These are phyloP conservation scores for Podaxis rugospora DNA, from an alignment of 768 basidiomycete genomes.

Conservation along the genomic window DNA sequence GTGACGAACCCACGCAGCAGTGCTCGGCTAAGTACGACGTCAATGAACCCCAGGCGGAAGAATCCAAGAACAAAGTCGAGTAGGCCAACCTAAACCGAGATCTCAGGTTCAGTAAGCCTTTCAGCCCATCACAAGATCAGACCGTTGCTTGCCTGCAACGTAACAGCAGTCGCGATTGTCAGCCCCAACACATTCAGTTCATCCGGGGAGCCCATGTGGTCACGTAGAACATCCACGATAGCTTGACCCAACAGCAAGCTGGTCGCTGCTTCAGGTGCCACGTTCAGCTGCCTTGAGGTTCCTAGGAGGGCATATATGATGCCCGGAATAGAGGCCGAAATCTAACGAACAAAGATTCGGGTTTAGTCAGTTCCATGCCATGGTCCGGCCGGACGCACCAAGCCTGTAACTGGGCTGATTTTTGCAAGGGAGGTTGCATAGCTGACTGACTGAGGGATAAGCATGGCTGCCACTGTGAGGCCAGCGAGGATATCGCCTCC, in stretches of 20 bases:
- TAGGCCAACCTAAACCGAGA: slow-evolving; percentile 60
- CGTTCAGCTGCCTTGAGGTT: slow-evolving; percentile 75
- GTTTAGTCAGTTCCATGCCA: background rate
- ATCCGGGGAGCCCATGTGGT: slow-evolving; percentile 33
- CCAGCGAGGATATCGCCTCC: slow-evolving; percentile 75
- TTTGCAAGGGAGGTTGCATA: slow-evolving; percentile 88
- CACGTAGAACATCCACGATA: slow-evolving; percentile 61
- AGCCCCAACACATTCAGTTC: slow-evolving; percentile 53
- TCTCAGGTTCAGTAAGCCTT: background rate
- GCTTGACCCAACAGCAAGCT: slow-evolving; percentile 87
- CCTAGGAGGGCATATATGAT: slow-evolving; percentile 91
- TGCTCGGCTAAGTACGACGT: slow-evolving; percentile 88
- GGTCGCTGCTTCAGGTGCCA: slow-evolving; percentile 86
- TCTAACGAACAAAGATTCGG: slow-evolving; percentile 36
- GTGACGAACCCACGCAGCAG: slow-evolving; percentile 84
- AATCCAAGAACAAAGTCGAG: slow-evolving; percentile 85
- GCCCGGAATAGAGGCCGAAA: slow-evolving; percentile 81
- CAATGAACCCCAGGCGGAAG: slow-evolving; percentile 87
- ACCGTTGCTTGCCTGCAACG: slow-evolving; percentile 61
- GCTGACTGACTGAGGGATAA: slow-evolving; percentile 85
- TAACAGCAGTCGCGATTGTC: slow-evolving; percentile 75
- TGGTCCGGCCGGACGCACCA: slow-evolving; percentile 45
- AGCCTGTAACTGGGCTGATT: slow-evolving; percentile 78
- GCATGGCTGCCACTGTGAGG: slow-evolving; percentile 78
- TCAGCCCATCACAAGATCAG: background rate